These are phyloP conservation scores for Penicillium sp. DNA, from an alignment of 2,329 filamentous ascomycete species.

Conservation along the genomic window DNA sequence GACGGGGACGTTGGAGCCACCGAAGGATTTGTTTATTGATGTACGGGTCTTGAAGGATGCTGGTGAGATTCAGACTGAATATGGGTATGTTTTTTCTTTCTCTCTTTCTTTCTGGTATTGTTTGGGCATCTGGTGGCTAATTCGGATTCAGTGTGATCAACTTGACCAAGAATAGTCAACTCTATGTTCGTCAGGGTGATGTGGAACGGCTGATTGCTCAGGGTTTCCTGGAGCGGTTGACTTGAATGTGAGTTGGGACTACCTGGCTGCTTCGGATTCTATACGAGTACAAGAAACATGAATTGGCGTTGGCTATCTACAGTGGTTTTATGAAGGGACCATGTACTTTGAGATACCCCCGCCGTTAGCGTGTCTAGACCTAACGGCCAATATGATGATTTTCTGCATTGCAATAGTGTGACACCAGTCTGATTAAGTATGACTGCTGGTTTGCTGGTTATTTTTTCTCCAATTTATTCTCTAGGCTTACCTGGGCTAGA, in stretches of 20 bases:
- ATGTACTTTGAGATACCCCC: constrained; percentile 20
- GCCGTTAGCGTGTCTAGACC: constrained; percentile 3
- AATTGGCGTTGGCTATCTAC: constrained; percentile 7
- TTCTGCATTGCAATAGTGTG: constrained; percentile 3
- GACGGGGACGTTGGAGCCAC: constrained; percentile 88
- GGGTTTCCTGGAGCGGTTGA: constrained; percentile 88
- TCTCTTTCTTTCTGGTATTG: background rate
- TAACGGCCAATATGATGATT: constrained; percentile 7
- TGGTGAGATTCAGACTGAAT: constrained; percentile 98
- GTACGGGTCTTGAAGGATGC: constrained; percentile 94
- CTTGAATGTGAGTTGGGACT: constrained; percentile 52
- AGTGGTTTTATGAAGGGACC: constrained; percentile 8
- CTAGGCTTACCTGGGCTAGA: background rate
- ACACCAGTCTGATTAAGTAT: background rate
- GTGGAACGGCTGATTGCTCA: constrained; percentile 92
- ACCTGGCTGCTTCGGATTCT: constrained; percentile 20
- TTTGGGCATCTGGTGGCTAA: background rate
- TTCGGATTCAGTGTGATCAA: constrained; percentile 71
- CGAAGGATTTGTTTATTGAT: constrained; percentile 94
- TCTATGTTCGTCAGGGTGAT: constrained; percentile 93
- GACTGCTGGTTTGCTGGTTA: background rate
- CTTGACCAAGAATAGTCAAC: constrained; percentile 96
- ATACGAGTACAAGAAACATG: constrained; percentile 6
- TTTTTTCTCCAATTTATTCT: background rate
- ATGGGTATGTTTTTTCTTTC: constrained; percentile 65